Percentiles rank a stretch among this genome's conserved stretches.
These are phyloP conservation scores for Bacidia rubella DNA, from an alignment of 495 filamentous ascomycete species.

Conservation along the genomic window DNA sequence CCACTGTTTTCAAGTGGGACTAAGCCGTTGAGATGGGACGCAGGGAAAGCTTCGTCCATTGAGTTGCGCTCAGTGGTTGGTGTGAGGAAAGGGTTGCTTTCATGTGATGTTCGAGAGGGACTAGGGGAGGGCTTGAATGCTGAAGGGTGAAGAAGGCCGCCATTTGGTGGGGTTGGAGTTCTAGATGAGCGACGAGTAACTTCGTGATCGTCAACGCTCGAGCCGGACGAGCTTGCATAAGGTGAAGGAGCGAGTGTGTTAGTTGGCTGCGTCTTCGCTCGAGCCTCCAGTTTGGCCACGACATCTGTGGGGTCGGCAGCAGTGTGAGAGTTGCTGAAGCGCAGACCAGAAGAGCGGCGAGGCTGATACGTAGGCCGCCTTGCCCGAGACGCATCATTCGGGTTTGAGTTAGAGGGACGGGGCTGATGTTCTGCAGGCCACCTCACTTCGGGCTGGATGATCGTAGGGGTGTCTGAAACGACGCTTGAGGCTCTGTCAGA, in stretches of 20 bases:
- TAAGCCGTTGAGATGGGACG: neutral
- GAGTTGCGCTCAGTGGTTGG: neutral
- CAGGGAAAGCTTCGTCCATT: neutral
- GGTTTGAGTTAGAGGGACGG: slow-evolving; percentile 14
- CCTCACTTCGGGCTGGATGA: slow-evolving; percentile 14
- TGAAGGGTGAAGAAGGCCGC: neutral
- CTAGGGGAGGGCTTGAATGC: neutral
- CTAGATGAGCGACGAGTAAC: neutral
- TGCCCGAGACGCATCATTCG: slow-evolving; percentile 5
- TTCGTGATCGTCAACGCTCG: neutral
- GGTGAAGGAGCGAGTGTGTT: neutral
- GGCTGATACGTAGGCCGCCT: slow-evolving; percentile 21
- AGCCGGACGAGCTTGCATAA: neutral
- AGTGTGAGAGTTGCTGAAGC: slow-evolving; percentile 16
- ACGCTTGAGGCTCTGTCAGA: slow-evolving; percentile 2
- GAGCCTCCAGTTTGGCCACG: slow-evolving; percentile 1
- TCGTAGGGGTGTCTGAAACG: neutral
- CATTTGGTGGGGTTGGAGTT: neutral
- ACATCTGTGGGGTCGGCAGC: slow-evolving; percentile 1
- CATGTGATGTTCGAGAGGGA: neutral
- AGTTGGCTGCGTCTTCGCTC: neutral
- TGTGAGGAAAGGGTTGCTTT: slow-evolving; percentile 5
- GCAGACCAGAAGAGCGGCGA: slow-evolving; percentile 23
- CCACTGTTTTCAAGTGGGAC: slow-evolving; percentile 2
- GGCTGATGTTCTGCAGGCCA: slow-evolving; percentile 6